Evolutionary conservation across 768 basidiomycete species (phyloP).

Genomic region (Coprinopsis cinerea): DNA sequence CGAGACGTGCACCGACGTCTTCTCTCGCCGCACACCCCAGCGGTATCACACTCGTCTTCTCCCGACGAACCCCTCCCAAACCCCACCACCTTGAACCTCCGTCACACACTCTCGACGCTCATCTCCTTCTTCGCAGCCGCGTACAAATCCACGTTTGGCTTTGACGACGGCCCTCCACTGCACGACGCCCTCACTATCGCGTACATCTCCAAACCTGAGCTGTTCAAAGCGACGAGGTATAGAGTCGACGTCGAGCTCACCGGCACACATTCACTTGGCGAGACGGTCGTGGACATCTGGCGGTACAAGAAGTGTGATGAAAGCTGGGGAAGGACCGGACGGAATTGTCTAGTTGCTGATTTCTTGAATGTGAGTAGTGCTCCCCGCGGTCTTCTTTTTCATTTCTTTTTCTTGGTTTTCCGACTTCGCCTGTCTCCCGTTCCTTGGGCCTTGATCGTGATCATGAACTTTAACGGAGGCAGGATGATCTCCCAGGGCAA

Average conservation of each 20-base stretch:
- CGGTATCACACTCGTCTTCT: no score
- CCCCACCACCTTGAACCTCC: constrained; percentile 42
- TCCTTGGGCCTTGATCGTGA: no score
- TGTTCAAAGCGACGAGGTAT: constrained; percentile 60
- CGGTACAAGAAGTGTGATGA: constrained; percentile 53
- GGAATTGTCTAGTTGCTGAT: constrained; percentile 71
- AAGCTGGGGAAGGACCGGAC: constrained; percentile 67
- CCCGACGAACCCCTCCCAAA: constrained; percentile 26
- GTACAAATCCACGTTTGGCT: constrained; percentile 74
- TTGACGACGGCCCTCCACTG: constrained; percentile 78
- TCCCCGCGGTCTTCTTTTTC: no score
- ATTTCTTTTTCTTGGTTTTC: no score
- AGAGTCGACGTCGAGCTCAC: constrained; percentile 79
- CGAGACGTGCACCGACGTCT: constrained; percentile 45
- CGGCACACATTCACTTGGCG: constrained; percentile 61
- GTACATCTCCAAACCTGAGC: constrained; percentile 61
- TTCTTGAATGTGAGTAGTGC: constrained; percentile 55
- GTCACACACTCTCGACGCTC: constrained; percentile 69
- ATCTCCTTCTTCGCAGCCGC: constrained; percentile 67
- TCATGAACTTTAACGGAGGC: no score
- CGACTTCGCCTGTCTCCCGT: no score
- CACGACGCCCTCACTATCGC: constrained; percentile 84
- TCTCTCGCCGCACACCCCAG: no score
- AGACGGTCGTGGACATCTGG: constrained; percentile 80
- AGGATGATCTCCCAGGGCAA: no score